Conservation (phyloP, 2,329 filamentous ascomycete species). For the Orbilia ellipsospora region DNA sequence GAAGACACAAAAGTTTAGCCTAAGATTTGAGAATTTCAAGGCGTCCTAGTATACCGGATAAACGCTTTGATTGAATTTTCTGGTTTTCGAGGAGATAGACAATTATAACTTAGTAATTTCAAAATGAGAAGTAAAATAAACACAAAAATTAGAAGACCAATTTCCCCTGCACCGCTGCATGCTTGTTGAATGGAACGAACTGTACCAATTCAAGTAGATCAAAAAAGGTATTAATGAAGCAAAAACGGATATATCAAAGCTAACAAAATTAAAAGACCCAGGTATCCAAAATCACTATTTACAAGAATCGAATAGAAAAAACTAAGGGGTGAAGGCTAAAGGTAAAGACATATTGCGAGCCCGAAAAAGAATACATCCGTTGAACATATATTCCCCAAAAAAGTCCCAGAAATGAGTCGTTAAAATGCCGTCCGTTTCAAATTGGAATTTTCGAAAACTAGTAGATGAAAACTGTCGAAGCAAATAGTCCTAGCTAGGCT, state of each 20-base stretch:
- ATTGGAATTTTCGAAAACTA: neutral
- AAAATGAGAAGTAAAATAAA: too few species aligned
- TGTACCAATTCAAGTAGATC: too few species aligned
- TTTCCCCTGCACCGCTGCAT: too few species aligned
- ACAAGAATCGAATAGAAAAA: conserved; percentile 35
- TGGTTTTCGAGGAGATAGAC: too few species aligned
- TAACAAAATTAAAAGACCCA: conserved; percentile 10
- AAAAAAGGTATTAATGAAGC: neutral
- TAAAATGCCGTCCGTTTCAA: conserved; percentile 35
- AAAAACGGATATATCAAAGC: neutral
- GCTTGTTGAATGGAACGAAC: too few species aligned
- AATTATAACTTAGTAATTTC: too few species aligned
- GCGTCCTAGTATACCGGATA: too few species aligned
- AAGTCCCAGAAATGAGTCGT: conserved; percentile 37
- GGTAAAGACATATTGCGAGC: neutral
- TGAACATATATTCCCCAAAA: conserved; percentile 11
- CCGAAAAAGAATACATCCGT: neutral
- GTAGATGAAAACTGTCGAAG: neutral
- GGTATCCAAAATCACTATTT: conserved; percentile 15
- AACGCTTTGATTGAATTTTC: too few species aligned
- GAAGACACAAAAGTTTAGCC: too few species aligned
- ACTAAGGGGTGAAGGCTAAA: neutral
- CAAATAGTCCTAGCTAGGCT: neutral
- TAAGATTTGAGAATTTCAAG: too few species aligned
- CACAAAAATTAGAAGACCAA: too few species aligned